A percentile compares a stretch with the other conserved stretches of the same genome.
phyloP scores from a whole-genome alignment of 169 alveolate genomes.

The Plasmodium knowlesi region DNA sequence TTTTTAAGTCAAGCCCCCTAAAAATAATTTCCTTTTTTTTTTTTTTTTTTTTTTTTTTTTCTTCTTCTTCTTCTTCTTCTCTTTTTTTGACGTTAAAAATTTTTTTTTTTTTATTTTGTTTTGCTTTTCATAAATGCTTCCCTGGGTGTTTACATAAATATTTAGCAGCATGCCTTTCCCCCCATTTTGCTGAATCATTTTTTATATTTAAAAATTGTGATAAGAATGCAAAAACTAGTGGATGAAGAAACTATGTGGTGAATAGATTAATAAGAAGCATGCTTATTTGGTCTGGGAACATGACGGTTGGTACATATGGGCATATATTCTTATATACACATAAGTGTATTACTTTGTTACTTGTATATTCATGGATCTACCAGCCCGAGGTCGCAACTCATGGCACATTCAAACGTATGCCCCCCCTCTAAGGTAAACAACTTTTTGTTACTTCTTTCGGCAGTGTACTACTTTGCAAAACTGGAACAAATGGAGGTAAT shows the following conservation, averaged over 20 bases:
- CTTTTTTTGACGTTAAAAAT: slow-evolving; percentile 14
- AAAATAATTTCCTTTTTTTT: background rate
- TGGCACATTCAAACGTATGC: background rate
- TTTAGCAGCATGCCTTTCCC: background rate
- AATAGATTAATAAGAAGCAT: background rate
- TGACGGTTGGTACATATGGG: background rate
- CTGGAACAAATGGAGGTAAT: background rate
- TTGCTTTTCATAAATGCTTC: slow-evolving; percentile 27
- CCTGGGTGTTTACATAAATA: background rate
- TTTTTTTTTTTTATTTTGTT: background rate
- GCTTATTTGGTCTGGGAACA: background rate
- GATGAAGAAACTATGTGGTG: background rate
- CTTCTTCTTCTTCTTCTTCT: background rate
- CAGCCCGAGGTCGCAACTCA: background rate
- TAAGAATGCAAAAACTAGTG: background rate
- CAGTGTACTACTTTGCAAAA: background rate
- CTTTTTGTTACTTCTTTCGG: background rate
- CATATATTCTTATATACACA: background rate
- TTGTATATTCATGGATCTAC: background rate
- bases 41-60: background rate
- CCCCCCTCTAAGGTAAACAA: background rate
- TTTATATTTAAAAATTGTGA: slow-evolving; percentile 17
- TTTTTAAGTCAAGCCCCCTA: slow-evolving; percentile 50
- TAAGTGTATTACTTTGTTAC: background rate
- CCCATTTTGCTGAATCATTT: background rate